Evolutionary conservation across 2,329 filamentous ascomycete species (phyloP).

Genomic region (Colletotrichum brevisporum): DNA sequence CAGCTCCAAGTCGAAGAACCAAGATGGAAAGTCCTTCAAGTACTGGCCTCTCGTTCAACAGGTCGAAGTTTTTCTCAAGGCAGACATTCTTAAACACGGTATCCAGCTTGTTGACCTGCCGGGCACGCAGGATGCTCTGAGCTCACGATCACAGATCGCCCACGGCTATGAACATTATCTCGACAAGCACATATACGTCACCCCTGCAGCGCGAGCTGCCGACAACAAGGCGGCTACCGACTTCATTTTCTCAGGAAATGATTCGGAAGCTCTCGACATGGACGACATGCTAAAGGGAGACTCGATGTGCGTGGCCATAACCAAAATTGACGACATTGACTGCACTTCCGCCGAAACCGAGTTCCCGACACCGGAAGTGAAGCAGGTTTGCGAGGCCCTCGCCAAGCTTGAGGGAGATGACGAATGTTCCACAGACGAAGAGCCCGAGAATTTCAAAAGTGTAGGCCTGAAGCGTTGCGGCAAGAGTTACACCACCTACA

Average conservation of each 20-base stretch:
- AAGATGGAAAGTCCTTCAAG: background rate
- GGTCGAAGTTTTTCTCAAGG: slow-evolving; percentile 36
- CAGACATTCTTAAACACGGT: slow-evolving; percentile 34
- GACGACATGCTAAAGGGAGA: slow-evolving; percentile 33
- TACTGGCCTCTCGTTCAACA: slow-evolving; percentile 41
- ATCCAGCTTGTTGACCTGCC: slow-evolving; percentile 42
- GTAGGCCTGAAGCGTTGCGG: background rate
- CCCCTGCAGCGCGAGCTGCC: slow-evolving; percentile 34
- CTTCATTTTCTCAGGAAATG: slow-evolving; percentile 30
- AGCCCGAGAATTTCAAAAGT: background rate
- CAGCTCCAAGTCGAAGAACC: slow-evolving; percentile 4
- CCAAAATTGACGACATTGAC: slow-evolving; percentile 41
- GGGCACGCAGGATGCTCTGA: slow-evolving; percentile 39
- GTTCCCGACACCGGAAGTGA: slow-evolving; percentile 3
- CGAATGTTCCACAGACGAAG: background rate
- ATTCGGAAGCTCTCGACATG: slow-evolving; percentile 36
- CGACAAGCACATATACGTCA: slow-evolving; percentile 34
- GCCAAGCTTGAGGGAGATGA: slow-evolving; percentile 1
- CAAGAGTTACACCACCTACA: background rate
- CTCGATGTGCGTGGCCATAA: slow-evolving; percentile 35
- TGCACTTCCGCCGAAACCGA: slow-evolving; percentile 20
- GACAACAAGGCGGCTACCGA: slow-evolving; percentile 42
- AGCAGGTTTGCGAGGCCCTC: background rate
- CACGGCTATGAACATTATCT: slow-evolving; percentile 25
- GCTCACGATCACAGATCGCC: slow-evolving; percentile 33